Conservation (phyloP, 1,284 basidiomycete genomes). For the Trametes hirsuta region DNA sequence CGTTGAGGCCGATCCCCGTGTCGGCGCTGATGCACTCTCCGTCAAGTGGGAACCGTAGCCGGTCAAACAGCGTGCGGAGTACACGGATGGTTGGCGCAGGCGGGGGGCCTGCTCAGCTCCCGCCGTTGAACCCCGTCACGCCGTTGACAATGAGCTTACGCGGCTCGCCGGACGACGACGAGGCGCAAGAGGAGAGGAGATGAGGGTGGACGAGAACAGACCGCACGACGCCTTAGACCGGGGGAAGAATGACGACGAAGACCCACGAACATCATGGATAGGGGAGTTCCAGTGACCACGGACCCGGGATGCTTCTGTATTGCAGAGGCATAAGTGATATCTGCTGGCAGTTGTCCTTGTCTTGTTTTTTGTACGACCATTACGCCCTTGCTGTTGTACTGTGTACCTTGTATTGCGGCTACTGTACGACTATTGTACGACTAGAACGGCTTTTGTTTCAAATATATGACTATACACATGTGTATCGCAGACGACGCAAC, state of each 20-base stretch:
- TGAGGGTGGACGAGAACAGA: neutral
- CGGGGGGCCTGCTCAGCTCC: slow-evolving; percentile 20
- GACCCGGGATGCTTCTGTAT: neutral
- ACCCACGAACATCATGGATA: neutral
- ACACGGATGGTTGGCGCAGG: slow-evolving; percentile 15
- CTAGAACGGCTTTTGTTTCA: too few relatives aligned
- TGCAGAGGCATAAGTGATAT: neutral
- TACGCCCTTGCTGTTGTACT: neutral
- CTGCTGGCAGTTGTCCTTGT: neutral
- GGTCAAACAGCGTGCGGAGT: slow-evolving; percentile 29
- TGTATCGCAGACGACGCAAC: too few relatives aligned
- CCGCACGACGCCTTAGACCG: neutral
- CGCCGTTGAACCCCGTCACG: slow-evolving; percentile 27
- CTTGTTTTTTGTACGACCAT: neutral
- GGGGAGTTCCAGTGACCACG: neutral
- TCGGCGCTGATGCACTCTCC: slow-evolving; percentile 25
- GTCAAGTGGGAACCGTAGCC: slow-evolving; percentile 15
- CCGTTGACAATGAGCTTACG: slow-evolving; percentile 22
- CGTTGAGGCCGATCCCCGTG: slow-evolving; percentile 29
- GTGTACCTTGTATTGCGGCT: neutral
- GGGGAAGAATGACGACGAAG: neutral
- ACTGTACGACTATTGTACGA: neutral
- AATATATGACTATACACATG: too few relatives aligned
- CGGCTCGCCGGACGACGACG: slow-evolving; percentile 14
- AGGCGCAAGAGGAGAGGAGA: neutral